A percentile compares a stretch with the other conserved stretches of the same genome.
phyloP scores from a whole-genome alignment of 768 basidiomycete species.

The Tricholoma furcatifolium region DNA sequence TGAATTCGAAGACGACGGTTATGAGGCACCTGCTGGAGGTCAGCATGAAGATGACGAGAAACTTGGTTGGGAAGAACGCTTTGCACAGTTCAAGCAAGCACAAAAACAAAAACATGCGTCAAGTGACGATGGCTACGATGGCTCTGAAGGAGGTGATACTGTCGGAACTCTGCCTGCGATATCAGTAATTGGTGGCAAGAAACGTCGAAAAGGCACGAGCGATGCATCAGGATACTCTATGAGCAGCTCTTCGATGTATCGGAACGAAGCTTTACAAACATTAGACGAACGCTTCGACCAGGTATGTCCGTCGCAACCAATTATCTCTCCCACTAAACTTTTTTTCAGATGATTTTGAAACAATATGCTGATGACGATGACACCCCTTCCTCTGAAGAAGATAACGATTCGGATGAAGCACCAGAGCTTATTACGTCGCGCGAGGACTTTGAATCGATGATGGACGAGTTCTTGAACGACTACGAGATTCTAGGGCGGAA shows the following conservation, averaged over 20 bases:
- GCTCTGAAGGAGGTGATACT: constrained; percentile 79
- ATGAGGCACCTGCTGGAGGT: constrained; percentile 18
- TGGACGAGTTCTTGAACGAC: constrained; percentile 91
- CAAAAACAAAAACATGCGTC: constrained; percentile 40
- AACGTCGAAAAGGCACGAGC: constrained; percentile 69
- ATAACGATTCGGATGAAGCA: constrained; percentile 54
- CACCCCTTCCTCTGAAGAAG: constrained; percentile 26
- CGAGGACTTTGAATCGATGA: constrained; percentile 86
- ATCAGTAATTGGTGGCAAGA: constrained; percentile 77
- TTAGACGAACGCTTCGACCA: constrained; percentile 95
- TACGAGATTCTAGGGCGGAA: constrained; percentile 91
- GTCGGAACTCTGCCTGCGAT: constrained; percentile 70
- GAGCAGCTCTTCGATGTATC: constrained; percentile 95
- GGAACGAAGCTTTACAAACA: constrained; percentile 84
- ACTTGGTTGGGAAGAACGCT: constrained; percentile 69
- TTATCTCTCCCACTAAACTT: background rate
- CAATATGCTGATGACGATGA: constrained; percentile 68
- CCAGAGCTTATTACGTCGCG: constrained; percentile 79
- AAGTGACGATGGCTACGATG: constrained; percentile 49
- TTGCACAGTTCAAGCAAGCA: constrained; percentile 75
- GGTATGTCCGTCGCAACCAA: constrained; percentile 37
- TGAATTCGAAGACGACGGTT: constrained; percentile 60
- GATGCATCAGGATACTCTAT: constrained; percentile 95
- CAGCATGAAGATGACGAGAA: constrained; percentile 27
- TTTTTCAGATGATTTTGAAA: constrained; percentile 65